Percentiles rank a stretch among this genome's conserved stretches.
Evolutionary conservation across 192 early-diverging fungal genomes (phyloP).

Genomic region (Cladochytrium replicatum): DNA sequence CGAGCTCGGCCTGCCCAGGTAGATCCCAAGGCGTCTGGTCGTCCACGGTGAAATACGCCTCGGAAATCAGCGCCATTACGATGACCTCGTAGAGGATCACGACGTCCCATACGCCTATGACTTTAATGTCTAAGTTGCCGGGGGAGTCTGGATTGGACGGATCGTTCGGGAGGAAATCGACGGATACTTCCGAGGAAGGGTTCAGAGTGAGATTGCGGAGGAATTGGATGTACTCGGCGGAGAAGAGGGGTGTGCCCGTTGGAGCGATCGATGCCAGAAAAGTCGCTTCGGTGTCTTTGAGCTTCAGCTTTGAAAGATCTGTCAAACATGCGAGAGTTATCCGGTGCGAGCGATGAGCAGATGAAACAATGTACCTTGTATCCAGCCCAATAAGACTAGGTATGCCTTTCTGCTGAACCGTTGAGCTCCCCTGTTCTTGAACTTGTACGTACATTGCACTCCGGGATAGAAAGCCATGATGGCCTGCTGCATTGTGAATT

Average conservation of each 20-base stretch:
- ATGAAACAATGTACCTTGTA: no score
- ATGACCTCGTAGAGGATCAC: slow-evolving; percentile 71
- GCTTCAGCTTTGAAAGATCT: no score
- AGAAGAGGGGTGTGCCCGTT: slow-evolving; percentile 54
- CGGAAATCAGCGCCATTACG: slow-evolving; percentile 56
- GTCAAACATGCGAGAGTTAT: no score
- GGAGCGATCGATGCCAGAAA: no score
- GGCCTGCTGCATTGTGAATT: slow-evolving; percentile 74
- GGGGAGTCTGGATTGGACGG: slow-evolving; percentile 42
- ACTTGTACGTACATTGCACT: slow-evolving; percentile 46
- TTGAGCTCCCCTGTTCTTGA: slow-evolving; percentile 57
- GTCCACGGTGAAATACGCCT: slow-evolving; percentile 55
- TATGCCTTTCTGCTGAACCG: no score
- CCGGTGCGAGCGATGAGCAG: no score
- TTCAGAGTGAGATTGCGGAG: slow-evolving; percentile 46
- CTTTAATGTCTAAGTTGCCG: no score
- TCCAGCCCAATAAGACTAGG: no score
- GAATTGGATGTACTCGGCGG: slow-evolving; percentile 46
- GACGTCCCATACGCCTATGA: slow-evolving; percentile 56
- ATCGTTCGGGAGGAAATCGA: no score
- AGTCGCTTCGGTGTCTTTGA: no score
- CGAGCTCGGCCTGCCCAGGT: slow-evolving; percentile 45
- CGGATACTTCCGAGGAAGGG: no score
- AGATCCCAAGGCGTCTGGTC: slow-evolving; percentile 64
- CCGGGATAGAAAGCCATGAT: slow-evolving; percentile 60